Base-by-base conservation (phyloP, 2,329 filamentous ascomycete genomes). In the Fonsecaea pedrosoi region DNA sequence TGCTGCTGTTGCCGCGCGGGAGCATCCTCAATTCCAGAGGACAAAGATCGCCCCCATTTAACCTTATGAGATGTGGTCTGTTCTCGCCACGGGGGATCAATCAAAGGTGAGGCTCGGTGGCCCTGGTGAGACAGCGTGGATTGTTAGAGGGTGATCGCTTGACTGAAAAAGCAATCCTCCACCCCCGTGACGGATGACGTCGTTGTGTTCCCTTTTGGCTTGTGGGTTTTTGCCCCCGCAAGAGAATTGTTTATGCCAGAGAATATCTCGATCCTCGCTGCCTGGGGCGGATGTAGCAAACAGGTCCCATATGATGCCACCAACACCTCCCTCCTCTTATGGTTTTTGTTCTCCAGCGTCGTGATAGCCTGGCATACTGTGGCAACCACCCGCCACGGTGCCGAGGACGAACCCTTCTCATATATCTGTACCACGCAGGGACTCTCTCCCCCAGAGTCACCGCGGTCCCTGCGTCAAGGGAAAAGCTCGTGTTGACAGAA, bases 41-140 rank as follows among this genome's bases (percentile, higher is more conserved):
- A 13, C 15, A 42, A 63, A 60, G 65, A 67, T 67, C 61, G 25
- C 34, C 50, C 12, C 40, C 40, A 50, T 4, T 34, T 25, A n/a
- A 50, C 10, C 15, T 12, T 13, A 5, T 50, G 8, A 50, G 18
- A 50, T 12, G 18, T 50, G 45, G 45, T 21, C 45, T 25, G 18
- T 25, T 50, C 40, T 30, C 40, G 21, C 37, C 35, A 37, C 21
- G 57, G 61, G 45, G 25, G 53, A 37, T 53, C 37, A 60, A 67
- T 42, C 61, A 66, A 32, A 40, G 38, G 37, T 58, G 48, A 40
- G 42, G 64, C 30, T 66, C 53, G 38, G 32, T 18, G 13, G 54
- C 25, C 18, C 21, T 57, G 48, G 62, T 69, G 67, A 69, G 62
- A 69, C 67, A 66, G 30, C 40, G 55, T 35, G 55, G 37, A 57